Evolutionary conservation across 352 stramenopile species (phyloP).

Genomic region (Globisporangium alternatum): DNA sequence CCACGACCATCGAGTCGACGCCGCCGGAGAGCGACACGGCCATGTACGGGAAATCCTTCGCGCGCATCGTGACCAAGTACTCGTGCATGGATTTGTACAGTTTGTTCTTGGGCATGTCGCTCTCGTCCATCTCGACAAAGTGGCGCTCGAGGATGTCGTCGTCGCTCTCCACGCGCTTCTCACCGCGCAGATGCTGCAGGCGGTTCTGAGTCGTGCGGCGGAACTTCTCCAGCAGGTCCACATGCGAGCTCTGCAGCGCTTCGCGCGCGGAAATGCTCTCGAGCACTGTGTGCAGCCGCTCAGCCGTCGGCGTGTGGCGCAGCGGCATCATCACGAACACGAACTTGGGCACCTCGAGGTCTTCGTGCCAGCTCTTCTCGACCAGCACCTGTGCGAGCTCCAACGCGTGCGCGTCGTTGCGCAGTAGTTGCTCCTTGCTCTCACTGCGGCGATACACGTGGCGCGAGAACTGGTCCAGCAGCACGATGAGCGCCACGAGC

Average conservation of each 20-base stretch:
- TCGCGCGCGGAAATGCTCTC: constrained; percentile 45
- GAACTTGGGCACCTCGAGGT: constrained; percentile 51
- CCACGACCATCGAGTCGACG: constrained; percentile 98
- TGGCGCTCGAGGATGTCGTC: constrained; percentile 67
- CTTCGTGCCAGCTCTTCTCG: constrained; percentile 41
- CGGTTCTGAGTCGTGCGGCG: constrained; percentile 73
- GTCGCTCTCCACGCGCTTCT: constrained; percentile 18
- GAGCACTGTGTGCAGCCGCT: constrained; percentile 51
- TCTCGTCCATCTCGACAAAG: constrained; percentile 63
- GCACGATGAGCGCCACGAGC: constrained; percentile 75
- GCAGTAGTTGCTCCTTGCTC: constrained; percentile 21
- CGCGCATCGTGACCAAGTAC: constrained; percentile 57
- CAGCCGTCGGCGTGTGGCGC: constrained; percentile 70
- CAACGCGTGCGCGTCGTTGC: constrained; percentile 52
- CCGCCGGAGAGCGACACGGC: constrained; percentile 93
- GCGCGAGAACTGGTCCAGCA: constrained; percentile 87
- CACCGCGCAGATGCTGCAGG: constrained; percentile 51
- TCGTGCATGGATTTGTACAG: constrained; percentile 72
- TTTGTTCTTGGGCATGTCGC: constrained; percentile 59
- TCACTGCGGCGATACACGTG: constrained; percentile 60
- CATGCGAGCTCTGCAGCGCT: constrained; percentile 43
- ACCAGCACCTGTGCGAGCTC: constrained; percentile 47
- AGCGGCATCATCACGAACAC: constrained; percentile 87
- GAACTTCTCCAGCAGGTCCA: constrained; percentile 78
- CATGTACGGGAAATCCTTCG: constrained; percentile 36